phyloP scores from a whole-genome alignment of 495 filamentous ascomycete species.

The Saxophila tyrrhenica region DNA sequence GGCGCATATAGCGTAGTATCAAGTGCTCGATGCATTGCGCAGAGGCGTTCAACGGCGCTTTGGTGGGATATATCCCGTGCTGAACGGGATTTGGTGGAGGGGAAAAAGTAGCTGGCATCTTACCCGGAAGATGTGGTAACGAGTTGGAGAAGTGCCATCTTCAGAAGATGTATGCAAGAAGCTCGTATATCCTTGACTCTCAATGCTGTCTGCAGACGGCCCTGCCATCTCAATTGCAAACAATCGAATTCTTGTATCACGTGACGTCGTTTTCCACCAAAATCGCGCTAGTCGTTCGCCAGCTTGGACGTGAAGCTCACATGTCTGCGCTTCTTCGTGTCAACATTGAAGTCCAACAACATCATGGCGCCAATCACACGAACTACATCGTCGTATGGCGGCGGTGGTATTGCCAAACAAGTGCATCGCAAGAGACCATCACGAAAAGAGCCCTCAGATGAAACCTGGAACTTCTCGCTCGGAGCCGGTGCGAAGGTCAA shows the following conservation, averaged over 20 bases:
- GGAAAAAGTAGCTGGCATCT: neutral
- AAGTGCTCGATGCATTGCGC: neutral
- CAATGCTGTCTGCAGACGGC: neutral
- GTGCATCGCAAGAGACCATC: constrained; percentile 2
- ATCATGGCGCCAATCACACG: constrained; percentile 2
- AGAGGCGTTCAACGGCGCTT: neutral
- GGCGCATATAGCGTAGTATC: neutral
- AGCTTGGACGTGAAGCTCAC: too few species aligned
- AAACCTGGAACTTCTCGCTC: constrained; percentile 7
- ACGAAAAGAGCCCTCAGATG: neutral
- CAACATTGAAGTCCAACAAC: neutral
- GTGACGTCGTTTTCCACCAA: neutral
- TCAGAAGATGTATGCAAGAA: neutral
- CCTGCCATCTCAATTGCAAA: neutral
- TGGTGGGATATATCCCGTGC: neutral
- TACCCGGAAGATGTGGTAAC: neutral
- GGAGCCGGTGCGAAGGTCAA: neutral
- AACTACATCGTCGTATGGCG: neutral
- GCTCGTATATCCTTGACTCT: too few species aligned
- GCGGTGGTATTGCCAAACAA: neutral
- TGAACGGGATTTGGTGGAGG: neutral
- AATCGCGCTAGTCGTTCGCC: neutral
- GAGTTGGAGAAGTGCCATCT: neutral
- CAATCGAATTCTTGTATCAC: too few species aligned
- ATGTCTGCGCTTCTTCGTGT: too few species aligned